These are phyloP conservation scores for Mikania micrantha DNA, from an alignment of 129 eudicot species.

Conservation along the genomic window DNA sequence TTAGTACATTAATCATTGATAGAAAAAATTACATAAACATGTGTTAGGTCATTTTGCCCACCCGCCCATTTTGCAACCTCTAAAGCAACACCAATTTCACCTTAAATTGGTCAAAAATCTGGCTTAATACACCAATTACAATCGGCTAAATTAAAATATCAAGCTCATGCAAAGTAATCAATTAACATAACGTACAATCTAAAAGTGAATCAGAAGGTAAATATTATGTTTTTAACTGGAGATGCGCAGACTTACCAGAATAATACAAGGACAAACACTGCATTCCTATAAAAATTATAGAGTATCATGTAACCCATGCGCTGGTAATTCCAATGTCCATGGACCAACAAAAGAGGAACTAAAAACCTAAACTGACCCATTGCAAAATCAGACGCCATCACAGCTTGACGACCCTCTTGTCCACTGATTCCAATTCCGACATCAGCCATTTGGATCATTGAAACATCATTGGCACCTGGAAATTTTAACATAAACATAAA, in stretches of 20 bases:
- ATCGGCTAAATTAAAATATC: not conserved
- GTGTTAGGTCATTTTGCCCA: not conserved
- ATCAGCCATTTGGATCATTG: conserved; percentile 99
- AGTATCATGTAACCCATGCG: conserved; percentile 90
- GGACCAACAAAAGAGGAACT: conserved; percentile 85
- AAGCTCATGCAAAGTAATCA: not conserved
- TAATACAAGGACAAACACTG: conserved; percentile 70
- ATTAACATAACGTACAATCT: not conserved
- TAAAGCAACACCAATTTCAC: conserved; percentile 11
- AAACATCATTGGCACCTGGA: conserved; percentile 97
- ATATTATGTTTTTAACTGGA: conserved; percentile 5
- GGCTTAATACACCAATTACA: not conserved
- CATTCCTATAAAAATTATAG: conserved; percentile 92
- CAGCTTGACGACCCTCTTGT: conserved; percentile 99
- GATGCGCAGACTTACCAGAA: conserved; percentile 64
- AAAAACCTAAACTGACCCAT: conserved; percentile 96
- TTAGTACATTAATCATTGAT: not conserved
- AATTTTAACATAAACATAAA: not conserved
- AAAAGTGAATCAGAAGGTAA: not conserved
- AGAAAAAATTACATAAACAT: not conserved
- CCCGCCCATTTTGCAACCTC: not conserved
- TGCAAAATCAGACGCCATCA: conserved; percentile 98
- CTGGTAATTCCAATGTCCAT: conserved; percentile 99
- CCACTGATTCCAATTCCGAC: conserved; percentile 99
- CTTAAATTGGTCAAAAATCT: not conserved